phyloP scores from a whole-genome alignment of 768 basidiomycete species.

The Leccinum incarnatum region DNA sequence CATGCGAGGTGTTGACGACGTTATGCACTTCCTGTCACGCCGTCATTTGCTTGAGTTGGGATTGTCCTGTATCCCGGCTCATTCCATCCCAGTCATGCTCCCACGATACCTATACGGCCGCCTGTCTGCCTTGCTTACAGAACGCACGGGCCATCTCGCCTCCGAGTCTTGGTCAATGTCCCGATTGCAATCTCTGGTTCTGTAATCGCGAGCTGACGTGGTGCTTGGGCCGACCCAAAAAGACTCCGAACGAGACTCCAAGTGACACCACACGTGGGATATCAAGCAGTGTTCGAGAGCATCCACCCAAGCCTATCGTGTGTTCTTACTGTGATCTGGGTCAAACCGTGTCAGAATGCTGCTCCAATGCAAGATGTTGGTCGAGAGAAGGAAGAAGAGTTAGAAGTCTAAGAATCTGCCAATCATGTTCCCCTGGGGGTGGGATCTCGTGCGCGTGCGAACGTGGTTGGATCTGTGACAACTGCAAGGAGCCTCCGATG shows the following conservation, averaged over 20 bases:
- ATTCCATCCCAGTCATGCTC: constrained; percentile 19
- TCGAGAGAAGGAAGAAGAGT: constrained; percentile 4
- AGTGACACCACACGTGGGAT: not conserved
- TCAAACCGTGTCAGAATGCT: constrained; percentile 4
- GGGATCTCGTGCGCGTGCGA: too few species aligned
- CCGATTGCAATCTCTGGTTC: constrained; percentile 22
- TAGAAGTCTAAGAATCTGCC: too few species aligned
- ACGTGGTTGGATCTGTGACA: too few species aligned
- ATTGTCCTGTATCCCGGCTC: constrained; percentile 16
- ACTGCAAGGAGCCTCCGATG: too few species aligned
- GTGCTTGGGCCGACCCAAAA: constrained; percentile 24
- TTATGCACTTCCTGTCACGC: constrained; percentile 9
- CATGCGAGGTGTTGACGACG: constrained; percentile 7
- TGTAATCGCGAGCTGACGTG: constrained; percentile 19
- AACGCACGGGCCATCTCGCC: not conserved
- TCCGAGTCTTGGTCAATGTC: constrained; percentile 17
- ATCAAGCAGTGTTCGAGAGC: constrained; percentile 8
- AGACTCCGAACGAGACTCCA: not conserved
- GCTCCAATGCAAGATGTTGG: constrained; percentile 15
- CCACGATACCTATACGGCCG: not conserved
- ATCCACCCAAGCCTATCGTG: constrained; percentile 13
- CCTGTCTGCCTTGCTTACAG: constrained; percentile 13
- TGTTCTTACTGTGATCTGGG: constrained; percentile 8
- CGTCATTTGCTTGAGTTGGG: constrained; percentile 17
- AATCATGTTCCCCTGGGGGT: too few species aligned